Base-by-base conservation (phyloP, 495 filamentous ascomycete genomes). In the Bacidia gigantensis region DNA sequence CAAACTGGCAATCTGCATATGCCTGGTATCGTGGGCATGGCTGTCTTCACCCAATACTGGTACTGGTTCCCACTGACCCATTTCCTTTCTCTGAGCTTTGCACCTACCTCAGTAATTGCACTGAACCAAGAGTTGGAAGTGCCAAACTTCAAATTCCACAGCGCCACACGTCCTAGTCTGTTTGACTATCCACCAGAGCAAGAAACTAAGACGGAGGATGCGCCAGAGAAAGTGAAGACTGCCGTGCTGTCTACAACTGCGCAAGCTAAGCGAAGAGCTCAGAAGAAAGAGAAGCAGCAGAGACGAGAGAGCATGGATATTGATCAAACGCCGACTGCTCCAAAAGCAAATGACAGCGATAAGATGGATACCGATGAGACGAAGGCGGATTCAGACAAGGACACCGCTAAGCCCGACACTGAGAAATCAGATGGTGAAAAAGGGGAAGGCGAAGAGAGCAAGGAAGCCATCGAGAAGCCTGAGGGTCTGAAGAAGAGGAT, bases 41-140 rank as follows among this genome's bases (percentile, higher is more conserved):
- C 88, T 39, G 84, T 99, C 24, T 99, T 99, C 71, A 92, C 87
- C 5, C 93, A 99, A 66, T 99, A 99, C 71, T 99, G 93, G 93
- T 99, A 99, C 70, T 99, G 93, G 93, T 99, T 99, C 80, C 93
- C 93, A 45, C 80, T 96, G 58, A 95, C 92, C 22, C 93, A 97
- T 67, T 99, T 99, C 79, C 68, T 99, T 20, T 90, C 89, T 0
- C 74, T 97, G 55, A 87, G 84, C 62, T 96, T 97, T 64, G 83
- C 84, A 7, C 93, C 93, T 0, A 97, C 93, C 9, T 84, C 89
- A 1, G 86, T 99, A 60, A 95, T 96, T 52, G 90, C 83, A 45
- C 80, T 99, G 20, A 89, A 97, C 64, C 81, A 90, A 63, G 86
- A 95, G 60, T 76, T 99, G 2, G 88, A 95, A 56, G 83, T 95